A percentile compares a stretch with the other conserved stretches of the same genome.
Evolutionary conservation across 768 basidiomycete genomes (phyloP).

Genomic region (Myochromella boudieri): DNA sequence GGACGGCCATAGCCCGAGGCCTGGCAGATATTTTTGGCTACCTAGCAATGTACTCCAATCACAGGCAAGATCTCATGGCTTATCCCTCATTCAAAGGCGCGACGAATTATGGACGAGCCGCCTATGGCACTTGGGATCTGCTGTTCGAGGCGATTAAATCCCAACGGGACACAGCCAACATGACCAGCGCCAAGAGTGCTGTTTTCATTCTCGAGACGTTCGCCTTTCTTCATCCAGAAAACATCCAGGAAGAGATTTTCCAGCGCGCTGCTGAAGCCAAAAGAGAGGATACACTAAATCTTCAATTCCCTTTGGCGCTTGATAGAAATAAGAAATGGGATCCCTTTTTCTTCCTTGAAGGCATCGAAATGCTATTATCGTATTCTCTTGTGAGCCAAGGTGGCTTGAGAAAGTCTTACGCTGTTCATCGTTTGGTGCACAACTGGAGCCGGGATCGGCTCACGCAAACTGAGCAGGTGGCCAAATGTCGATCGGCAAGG

Average conservation of each 20-base stretch:
- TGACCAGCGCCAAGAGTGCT: not conserved
- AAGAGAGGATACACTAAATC: too few species aligned
- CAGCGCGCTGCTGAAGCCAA: not conserved
- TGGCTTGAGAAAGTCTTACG: not conserved
- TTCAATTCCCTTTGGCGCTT: not conserved
- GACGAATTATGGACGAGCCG: not conserved
- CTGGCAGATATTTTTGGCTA: not conserved
- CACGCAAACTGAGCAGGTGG: not conserved
- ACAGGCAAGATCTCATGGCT: not conserved
- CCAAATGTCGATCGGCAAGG: not conserved
- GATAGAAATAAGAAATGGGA: not conserved
- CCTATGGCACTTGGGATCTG: not conserved
- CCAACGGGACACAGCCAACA: not conserved
- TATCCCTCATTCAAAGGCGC: not conserved
- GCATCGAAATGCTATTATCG: not conserved
- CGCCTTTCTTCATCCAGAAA: not conserved
- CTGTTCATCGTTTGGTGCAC: not conserved
- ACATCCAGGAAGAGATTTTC: not conserved
- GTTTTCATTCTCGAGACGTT: not conserved
- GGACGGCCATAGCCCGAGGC: not conserved
- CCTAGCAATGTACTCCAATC: not conserved
- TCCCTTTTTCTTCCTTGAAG: not conserved
- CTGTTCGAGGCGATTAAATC: not conserved
- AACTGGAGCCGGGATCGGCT: not conserved
- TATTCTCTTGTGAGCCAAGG: not conserved